Conservation (phyloP, 352 stramenopile species). For the Phytopythium delawarense region DNA sequence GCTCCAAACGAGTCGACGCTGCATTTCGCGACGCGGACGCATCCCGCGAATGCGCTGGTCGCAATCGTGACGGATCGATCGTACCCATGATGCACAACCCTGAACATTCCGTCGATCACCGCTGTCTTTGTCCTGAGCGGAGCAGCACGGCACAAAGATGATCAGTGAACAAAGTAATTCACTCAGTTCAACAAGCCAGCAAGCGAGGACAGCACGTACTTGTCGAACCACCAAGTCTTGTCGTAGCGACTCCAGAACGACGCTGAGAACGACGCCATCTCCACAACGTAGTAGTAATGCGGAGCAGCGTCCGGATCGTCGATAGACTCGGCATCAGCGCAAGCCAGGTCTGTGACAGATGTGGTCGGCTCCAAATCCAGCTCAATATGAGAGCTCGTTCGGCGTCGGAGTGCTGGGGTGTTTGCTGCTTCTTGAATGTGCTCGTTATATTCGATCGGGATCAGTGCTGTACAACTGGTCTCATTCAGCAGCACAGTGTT, state of each 20-base stretch:
- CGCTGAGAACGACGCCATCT: constrained; percentile 56
- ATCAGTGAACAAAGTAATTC: constrained; percentile 1
- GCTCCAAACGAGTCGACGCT: constrained; percentile 42
- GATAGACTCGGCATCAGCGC: not conserved
- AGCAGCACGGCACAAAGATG: not conserved
- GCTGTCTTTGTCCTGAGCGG: constrained; percentile 40
- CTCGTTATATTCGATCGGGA: constrained; percentile 16
- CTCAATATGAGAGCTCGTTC: constrained; percentile 14
- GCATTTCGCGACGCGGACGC: constrained; percentile 49
- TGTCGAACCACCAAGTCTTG: constrained; percentile 79
- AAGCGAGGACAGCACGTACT: constrained; percentile 24
- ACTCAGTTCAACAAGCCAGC: not conserved
- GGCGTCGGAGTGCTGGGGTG: constrained; percentile 11
- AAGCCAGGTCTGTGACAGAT: not conserved
- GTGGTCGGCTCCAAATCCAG: constrained; percentile 9
- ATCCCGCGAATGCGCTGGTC: constrained; percentile 52
- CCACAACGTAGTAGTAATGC: constrained; percentile 61
- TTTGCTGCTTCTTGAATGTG: not conserved
- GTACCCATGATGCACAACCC: constrained; percentile 41
- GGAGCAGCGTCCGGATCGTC: not conserved
- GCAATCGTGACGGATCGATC: constrained; percentile 32
- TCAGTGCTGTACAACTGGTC: constrained; percentile 10
- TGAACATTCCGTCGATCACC: constrained; percentile 63
- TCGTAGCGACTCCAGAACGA: constrained; percentile 79
- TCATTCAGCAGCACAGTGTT: constrained; percentile 8